phyloP scores from a whole-genome alignment of 441 rosid species.

The Pelargonium citronellum region DNA sequence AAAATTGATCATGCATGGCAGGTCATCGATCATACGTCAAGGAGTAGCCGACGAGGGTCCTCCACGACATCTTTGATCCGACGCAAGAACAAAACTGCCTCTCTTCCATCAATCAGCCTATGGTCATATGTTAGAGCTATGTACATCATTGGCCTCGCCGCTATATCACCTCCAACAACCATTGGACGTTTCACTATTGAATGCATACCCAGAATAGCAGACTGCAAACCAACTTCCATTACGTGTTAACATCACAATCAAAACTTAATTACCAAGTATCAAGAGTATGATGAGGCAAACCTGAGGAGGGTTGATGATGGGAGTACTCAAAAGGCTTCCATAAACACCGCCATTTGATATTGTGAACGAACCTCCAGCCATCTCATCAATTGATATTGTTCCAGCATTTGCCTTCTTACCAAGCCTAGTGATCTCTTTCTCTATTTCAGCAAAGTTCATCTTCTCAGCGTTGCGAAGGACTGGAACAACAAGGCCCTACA shows the following conservation, averaged over 20 bases:
- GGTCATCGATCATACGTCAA: slow-evolving; percentile 47
- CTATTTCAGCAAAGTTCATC: slow-evolving; percentile 92
- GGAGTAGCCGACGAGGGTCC: slow-evolving; percentile 89
- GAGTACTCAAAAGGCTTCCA: slow-evolving; percentile 95
- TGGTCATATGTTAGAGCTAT: slow-evolving; percentile 92
- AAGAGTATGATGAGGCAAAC: slow-evolving; percentile 27
- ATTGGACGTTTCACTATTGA: slow-evolving; percentile 85
- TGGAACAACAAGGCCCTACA: slow-evolving; percentile 92
- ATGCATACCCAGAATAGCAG: slow-evolving; percentile 96
- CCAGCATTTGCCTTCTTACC: slow-evolving; percentile 94
- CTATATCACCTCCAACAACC: slow-evolving; percentile 75
- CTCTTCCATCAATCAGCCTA: slow-evolving; percentile 96
- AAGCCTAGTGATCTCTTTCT: slow-evolving; percentile 77
- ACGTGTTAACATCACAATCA: background rate
- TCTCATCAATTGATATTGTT: slow-evolving; percentile 84
- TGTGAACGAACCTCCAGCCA: slow-evolving; percentile 97
- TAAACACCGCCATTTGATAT: slow-evolving; percentile 96
- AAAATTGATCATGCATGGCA: too few species aligned
- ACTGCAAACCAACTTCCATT: slow-evolving; percentile 36
- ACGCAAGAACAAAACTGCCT: slow-evolving; percentile 93
- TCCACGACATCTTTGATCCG: slow-evolving; percentile 92
- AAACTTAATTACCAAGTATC: too few species aligned
- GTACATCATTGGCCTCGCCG: slow-evolving; percentile 98
- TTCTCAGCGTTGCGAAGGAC: slow-evolving; percentile 70
- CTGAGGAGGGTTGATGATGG: slow-evolving; percentile 99